A percentile compares a stretch with the other conserved stretches of the same genome.
phyloP scores from a whole-genome alignment of 352 stramenopile genomes.

The Phytophthora ramorum region DNA sequence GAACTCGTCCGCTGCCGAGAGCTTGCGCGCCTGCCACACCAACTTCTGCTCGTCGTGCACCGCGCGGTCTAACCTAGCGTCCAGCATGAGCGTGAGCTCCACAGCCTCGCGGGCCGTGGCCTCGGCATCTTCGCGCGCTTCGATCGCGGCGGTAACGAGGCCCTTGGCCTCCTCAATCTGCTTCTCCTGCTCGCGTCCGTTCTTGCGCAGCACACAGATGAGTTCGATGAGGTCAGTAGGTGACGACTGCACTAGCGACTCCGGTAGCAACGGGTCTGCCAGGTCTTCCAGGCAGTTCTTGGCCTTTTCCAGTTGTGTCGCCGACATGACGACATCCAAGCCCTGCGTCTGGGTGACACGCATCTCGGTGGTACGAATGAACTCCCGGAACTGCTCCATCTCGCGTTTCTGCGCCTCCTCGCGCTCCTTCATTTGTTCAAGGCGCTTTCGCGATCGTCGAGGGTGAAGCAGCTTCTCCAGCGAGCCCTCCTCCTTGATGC shows the following conservation, averaged over 20 bases:
- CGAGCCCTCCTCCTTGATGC: constrained; percentile 53
- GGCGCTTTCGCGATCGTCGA: constrained; percentile 62
- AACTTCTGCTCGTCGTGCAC: constrained; percentile 49
- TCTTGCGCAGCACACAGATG: constrained; percentile 72
- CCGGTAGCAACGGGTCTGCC: constrained; percentile 57
- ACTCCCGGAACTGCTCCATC: constrained; percentile 90
- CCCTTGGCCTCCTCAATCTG: constrained; percentile 80
- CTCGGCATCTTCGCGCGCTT: constrained; percentile 80
- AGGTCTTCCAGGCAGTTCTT: constrained; percentile 51
- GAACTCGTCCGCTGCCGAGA: constrained; percentile 31
- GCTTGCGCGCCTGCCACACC: constrained; percentile 23
- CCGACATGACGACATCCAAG: constrained; percentile 25
- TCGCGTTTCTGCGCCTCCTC: constrained; percentile 83
- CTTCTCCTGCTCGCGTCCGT: constrained; percentile 72
- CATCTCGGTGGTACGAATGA: constrained; percentile 76
- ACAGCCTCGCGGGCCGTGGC: constrained; percentile 76
- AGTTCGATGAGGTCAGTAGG: constrained; percentile 74
- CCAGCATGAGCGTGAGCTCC: constrained; percentile 71
- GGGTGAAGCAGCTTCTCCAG: constrained; percentile 83
- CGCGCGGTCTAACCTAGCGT: constrained; percentile 74
- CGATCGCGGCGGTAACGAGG: constrained; percentile 77
- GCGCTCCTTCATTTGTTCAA: constrained; percentile 70
- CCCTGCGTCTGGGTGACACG: constrained; percentile 27
- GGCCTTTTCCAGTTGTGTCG: constrained; percentile 29
- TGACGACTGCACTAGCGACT: constrained; percentile 55